Evolutionary conservation across 2,329 filamentous ascomycete genomes (phyloP).

Genomic region (Hirsutella thompsonii): DNA sequence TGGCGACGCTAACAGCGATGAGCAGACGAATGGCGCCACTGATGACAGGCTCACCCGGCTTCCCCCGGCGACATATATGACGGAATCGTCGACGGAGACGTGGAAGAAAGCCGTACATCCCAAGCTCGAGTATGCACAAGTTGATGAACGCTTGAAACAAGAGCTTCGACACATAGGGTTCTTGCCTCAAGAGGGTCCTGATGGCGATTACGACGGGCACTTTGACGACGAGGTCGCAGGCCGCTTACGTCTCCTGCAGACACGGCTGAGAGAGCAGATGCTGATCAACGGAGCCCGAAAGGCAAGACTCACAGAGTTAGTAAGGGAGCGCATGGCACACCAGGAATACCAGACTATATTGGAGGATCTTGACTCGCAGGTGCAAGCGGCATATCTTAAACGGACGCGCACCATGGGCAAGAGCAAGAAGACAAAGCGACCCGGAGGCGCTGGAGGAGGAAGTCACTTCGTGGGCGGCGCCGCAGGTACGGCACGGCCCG

Average conservation of each 20-base stretch:
- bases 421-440: constrained; percentile 78
- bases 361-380: constrained; percentile 89
- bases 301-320: constrained; percentile 70
- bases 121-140: constrained; percentile 71
- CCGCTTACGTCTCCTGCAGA: constrained; percentile 73
- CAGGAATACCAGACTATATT: constrained; percentile 96
- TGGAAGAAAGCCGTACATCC: constrained; percentile 68
- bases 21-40: constrained; percentile 15
- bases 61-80: constrained; percentile 66
- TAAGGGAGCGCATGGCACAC: constrained; percentile 85
- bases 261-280: constrained; percentile 68
- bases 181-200: constrained; percentile 50
- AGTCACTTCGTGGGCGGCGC: constrained; percentile 48
- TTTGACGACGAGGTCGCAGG: constrained; percentile 91
- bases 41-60: constrained; percentile 25
- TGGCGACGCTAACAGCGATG: constrained; percentile 29
- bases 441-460: constrained; percentile 62
- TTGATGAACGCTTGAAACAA: constrained; percentile 84
- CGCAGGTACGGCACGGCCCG: constrained; percentile 54
- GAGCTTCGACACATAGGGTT: constrained; percentile 88
- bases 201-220: constrained; percentile 75
- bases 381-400: constrained; percentile 91
- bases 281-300: constrained; percentile 87
- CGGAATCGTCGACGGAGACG: constrained; percentile 59
- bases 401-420: constrained; percentile 89